Evolutionary conservation across 306 rosid genomes (phyloP), one percentile per base, ranked within the genome.

Genomic region (Astragalus membranaceus): DNA sequence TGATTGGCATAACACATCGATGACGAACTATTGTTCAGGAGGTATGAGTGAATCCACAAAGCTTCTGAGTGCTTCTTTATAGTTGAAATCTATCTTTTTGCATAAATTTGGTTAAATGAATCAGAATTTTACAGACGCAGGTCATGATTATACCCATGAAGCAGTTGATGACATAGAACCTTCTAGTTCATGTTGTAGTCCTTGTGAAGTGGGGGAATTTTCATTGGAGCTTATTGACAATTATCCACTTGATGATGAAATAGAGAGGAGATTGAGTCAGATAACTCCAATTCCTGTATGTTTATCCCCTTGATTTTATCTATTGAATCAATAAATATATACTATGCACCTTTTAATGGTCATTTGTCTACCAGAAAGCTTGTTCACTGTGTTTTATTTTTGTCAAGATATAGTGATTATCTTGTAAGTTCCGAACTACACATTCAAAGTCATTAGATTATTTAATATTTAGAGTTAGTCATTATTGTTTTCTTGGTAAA

Each of bases 251-350:
- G 90, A 87, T 58, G 90, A 83, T 72, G 92, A 81, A 63, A 83
- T 76, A 15, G 84, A 44, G 80, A 85, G 79, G 84, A 81, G 83
- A 77, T 75, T 89, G 77, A 81, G 83, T 79, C 85, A 85, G 79
- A 85, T 88, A 76, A 74, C 59, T 75, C 87, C 85, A 35, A 79
- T 79, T 86, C 96, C 89, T 80, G 98, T 92, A 83, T 66, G 98
- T 77, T 54, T 82, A 50, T 8, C 67, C 17, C 14, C 59, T 67
- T 32, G 59, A 3, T 67, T 67, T 49, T 67, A 46, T n/a, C 4
- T 64, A 29, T 46, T 65, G 32, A 32, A 32, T 33, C 11, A 11
- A 49, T 66, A 50, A 49, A 4, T 33, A 14, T 74, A 49, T 32
- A 67, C 50, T 52, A 0, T 8, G 20, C 61, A 1, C 49, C 50